Percentiles rank a stretch among this genome's conserved stretches.
phyloP scores from a whole-genome alignment of 345 rosid species.

The Brassica cretica region DNA sequence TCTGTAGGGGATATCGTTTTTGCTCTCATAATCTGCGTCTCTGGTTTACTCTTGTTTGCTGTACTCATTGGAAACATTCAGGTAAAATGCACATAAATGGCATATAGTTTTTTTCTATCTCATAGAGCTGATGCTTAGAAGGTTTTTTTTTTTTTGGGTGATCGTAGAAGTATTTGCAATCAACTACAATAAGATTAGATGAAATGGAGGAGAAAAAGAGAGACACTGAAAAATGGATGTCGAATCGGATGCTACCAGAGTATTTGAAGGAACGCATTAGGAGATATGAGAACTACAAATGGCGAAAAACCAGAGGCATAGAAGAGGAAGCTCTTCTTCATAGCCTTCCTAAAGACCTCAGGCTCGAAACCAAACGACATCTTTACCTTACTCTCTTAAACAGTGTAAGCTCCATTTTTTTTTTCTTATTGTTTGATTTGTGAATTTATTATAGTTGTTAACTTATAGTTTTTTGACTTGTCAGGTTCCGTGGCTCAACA shows the following conservation, averaged over 20 bases:
- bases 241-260: constrained; percentile 18
- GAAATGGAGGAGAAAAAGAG: constrained; percentile 34
- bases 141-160: not conserved
- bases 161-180: constrained; percentile 29
- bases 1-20: constrained; percentile 40
- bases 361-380: constrained; percentile 25
- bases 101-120: constrained; percentile 24
- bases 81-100: constrained; percentile 44
- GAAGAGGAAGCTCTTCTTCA: constrained; percentile 31
- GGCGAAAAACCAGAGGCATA: constrained; percentile 30
- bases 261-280: constrained; percentile 18
- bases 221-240: constrained; percentile 40
- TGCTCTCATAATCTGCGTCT: constrained; percentile 44
- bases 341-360: constrained; percentile 26
- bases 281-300: constrained; percentile 14
- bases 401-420: constrained; percentile 5
- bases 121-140: not conserved
- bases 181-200: constrained; percentile 28
- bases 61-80: constrained; percentile 46
- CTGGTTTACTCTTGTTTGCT: constrained; percentile 53
- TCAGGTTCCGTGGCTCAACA: not conserved
- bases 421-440: not conserved
- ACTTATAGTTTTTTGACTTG: not conserved
- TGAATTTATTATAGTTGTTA: not conserved
- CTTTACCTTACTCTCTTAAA: constrained; percentile 17